phyloP scores from a whole-genome alignment of 75 land plant genomes.

The Larix kaempferi region DNA sequence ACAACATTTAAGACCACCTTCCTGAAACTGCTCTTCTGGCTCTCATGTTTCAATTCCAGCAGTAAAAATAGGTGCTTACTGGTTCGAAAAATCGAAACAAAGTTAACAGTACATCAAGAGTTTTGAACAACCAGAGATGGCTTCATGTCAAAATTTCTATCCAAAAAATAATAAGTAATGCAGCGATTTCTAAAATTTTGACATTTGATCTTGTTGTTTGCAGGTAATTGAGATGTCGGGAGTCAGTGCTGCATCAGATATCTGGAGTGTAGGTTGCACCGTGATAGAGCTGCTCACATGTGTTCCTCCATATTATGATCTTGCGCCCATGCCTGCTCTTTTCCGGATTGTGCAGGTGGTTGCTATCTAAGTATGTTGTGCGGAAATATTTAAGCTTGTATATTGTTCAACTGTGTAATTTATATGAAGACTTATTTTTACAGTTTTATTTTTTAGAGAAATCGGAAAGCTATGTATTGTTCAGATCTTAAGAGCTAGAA shows the following conservation, averaged over 20 bases:
- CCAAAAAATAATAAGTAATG: no score
- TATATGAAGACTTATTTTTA: neutral
- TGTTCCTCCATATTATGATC: slow-evolving; percentile 96
- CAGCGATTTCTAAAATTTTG: no score
- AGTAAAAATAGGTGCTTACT: no score
- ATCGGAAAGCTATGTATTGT: neutral
- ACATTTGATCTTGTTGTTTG: neutral
- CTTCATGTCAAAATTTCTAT: no score
- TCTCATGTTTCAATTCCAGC: no score
- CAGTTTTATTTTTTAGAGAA: neutral
- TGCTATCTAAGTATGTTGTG: slow-evolving; percentile 7
- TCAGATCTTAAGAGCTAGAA: neutral
- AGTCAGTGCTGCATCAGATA: slow-evolving; percentile 98
- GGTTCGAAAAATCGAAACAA: no score
- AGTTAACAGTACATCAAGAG: no score
- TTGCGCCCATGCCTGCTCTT: slow-evolving; percentile 98
- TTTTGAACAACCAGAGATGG: no score
- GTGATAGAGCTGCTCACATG: slow-evolving; percentile 98
- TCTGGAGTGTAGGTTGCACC: slow-evolving; percentile 99
- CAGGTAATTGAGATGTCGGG: slow-evolving; percentile 99
- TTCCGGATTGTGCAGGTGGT: slow-evolving; percentile 97
- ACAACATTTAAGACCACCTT: no score
- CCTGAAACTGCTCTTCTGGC: no score
- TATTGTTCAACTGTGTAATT: slow-evolving; percentile 5
- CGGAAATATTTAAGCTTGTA: neutral